A percentile compares a stretch with the other conserved stretches of the same genome.
These are phyloP conservation scores for Talaromyces sp. DNA, from an alignment of 2,329 filamentous ascomycete genomes.

Conservation along the genomic window DNA sequence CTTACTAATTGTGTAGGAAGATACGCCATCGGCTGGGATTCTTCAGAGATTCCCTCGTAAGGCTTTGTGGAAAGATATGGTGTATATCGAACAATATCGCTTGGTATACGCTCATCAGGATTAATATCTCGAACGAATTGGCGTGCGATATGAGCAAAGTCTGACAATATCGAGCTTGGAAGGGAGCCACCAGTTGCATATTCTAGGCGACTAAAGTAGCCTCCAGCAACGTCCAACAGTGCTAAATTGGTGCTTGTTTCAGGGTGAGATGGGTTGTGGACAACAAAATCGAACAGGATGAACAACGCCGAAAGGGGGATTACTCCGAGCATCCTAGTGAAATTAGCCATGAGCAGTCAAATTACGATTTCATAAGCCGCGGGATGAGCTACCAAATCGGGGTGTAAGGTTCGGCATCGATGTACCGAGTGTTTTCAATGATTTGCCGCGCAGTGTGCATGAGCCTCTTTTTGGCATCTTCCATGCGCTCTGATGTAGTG, in stretches of 20 bases:
- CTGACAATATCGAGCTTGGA: slow-evolving; percentile 31
- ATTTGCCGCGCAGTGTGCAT: slow-evolving; percentile 25
- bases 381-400: slow-evolving; percentile 24
- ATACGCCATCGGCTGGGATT: neutral
- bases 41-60: neutral
- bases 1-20: slow-evolving; percentile 5
- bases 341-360: neutral
- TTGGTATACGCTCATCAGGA: neutral
- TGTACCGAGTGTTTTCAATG: slow-evolving; percentile 28
- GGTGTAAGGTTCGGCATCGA: slow-evolving; percentile 28
- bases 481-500: slow-evolving; percentile 8
- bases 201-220: slow-evolving; percentile 41
- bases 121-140: slow-evolving; percentile 29
- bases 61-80: neutral
- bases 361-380: neutral
- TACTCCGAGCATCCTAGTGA: slow-evolving; percentile 23
- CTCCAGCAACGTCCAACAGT: slow-evolving; percentile 37
- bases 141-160: slow-evolving; percentile 39
- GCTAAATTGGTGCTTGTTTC: slow-evolving; percentile 34
- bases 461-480: slow-evolving; percentile 19
- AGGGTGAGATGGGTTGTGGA: slow-evolving; percentile 31
- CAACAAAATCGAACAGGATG: slow-evolving; percentile 38
- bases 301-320: slow-evolving; percentile 36
- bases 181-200: slow-evolving; percentile 30
- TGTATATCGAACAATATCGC: neutral